These are phyloP conservation scores for Didymella sp. DNA, from an alignment of 2,329 filamentous ascomycete species.

Conservation along the genomic window DNA sequence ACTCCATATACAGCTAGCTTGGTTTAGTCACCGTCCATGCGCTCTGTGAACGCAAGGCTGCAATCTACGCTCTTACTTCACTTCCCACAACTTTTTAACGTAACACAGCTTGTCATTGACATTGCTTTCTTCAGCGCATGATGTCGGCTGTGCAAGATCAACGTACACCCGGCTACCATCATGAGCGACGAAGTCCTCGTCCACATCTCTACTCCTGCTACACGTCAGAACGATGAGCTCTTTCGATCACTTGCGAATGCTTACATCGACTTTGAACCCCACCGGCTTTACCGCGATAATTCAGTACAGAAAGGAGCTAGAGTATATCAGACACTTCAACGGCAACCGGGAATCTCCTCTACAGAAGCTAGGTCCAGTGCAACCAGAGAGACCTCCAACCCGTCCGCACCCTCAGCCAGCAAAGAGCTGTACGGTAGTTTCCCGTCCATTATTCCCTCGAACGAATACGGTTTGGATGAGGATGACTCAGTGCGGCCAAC, in stretches of 20 bases:
- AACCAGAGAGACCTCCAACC: background rate
- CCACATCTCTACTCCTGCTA: constrained; percentile 55
- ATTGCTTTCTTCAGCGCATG: background rate
- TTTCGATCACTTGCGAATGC: constrained; percentile 51
- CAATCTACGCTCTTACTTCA: background rate
- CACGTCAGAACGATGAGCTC: constrained; percentile 51
- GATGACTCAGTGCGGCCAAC: constrained; percentile 18
- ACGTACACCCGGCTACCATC: constrained; percentile 12
- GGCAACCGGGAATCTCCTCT: background rate
- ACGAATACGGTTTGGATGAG: background rate
- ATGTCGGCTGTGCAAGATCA: constrained; percentile 19
- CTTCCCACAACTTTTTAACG: background rate
- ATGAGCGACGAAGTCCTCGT: constrained; percentile 53
- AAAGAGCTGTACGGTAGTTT: constrained; percentile 47
- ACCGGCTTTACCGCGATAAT: background rate
- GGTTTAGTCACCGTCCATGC: background rate
- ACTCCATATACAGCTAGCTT: background rate
- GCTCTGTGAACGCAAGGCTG: background rate
- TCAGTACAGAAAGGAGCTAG: background rate
- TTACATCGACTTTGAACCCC: constrained; percentile 50
- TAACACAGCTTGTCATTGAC: background rate
- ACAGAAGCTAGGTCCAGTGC: background rate
- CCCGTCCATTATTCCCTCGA: constrained; percentile 34
- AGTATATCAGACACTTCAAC: background rate
- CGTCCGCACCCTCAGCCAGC: constrained; percentile 24